These are phyloP conservation scores for Alectoria sarmentosa DNA, from an alignment of 495 filamentous ascomycete genomes.

Conservation along the genomic window DNA sequence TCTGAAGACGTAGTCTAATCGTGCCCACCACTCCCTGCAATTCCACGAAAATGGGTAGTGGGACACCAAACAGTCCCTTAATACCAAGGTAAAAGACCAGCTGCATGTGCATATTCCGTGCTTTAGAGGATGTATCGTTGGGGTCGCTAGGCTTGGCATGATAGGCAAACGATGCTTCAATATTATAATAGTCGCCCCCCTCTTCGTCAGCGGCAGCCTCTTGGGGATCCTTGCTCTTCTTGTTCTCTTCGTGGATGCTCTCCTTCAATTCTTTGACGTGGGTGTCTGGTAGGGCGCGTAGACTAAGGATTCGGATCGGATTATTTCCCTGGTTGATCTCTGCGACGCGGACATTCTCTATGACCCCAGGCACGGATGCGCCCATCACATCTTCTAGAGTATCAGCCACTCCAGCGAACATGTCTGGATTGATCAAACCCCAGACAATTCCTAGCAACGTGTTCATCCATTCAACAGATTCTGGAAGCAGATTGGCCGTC, in stretches of 20 bases:
- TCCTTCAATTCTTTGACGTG: conserved; percentile 76
- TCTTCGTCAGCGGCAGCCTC: conserved; percentile 85
- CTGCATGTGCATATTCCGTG: conserved; percentile 95
- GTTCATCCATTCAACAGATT: conserved; percentile 95
- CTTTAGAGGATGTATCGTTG: conserved; percentile 64
- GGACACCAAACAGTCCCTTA: conserved; percentile 74
- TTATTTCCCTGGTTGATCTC: conserved; percentile 93
- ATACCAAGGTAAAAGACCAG: conserved; percentile 88
- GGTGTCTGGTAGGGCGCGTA: conserved; percentile 76
- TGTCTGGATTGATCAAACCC: conserved; percentile 88
- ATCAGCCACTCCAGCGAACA: conserved; percentile 70
- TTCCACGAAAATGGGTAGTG: conserved; percentile 83
- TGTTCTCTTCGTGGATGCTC: conserved; percentile 67
- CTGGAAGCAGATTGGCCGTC: conserved; percentile 79
- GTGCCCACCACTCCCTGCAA: conserved; percentile 81
- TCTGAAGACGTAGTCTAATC: conserved; percentile 68
- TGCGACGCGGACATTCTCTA: conserved; percentile 92
- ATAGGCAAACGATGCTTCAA: conserved; percentile 90
- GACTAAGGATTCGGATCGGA: conserved; percentile 78
- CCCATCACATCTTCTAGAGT: conserved; percentile 92
- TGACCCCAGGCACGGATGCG: conserved; percentile 77
- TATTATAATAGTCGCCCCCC: conserved; percentile 88
- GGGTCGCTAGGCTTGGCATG: conserved; percentile 67
- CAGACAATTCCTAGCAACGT: conserved; percentile 72
- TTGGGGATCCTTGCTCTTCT: conserved; percentile 75